These are phyloP conservation scores for Penicillium riverlandense DNA, from an alignment of 495 filamentous ascomycete species.

Conservation along the genomic window DNA sequence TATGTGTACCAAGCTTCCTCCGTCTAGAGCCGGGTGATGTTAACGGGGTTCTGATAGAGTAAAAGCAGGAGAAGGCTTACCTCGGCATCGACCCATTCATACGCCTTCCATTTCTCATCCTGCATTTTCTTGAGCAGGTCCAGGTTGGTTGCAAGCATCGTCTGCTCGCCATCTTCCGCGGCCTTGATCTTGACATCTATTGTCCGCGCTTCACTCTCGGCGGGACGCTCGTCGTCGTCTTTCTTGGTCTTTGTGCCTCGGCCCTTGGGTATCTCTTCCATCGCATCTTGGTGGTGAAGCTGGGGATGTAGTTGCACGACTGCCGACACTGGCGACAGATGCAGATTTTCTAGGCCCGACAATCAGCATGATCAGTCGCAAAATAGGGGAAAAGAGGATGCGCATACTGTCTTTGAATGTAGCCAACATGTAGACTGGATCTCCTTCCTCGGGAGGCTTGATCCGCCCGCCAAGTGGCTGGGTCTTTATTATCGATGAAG, in stretches of 20 bases:
- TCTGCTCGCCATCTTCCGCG: conserved; percentile 46
- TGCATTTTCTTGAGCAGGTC: conserved; percentile 53
- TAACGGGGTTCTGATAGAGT: conserved; percentile 3
- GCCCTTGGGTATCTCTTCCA: conserved; percentile 41
- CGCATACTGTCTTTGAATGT: conserved; percentile 56
- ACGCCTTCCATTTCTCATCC: conserved; percentile 59
- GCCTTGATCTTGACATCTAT: conserved; percentile 64
- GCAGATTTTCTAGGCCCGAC: conserved; percentile 46
- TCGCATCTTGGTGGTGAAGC: conserved; percentile 67
- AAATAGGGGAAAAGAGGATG: too few relatives aligned
- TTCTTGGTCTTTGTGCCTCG: conserved; percentile 31
- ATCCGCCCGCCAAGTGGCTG: conserved; percentile 63
- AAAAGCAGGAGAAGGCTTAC: conserved; percentile 23
- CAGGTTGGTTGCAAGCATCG: conserved; percentile 40
- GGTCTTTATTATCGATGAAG: conserved; percentile 21
- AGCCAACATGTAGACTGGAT: conserved; percentile 66
- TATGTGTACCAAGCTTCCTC: conserved; percentile 56
- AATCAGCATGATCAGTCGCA: conserved; percentile 5
- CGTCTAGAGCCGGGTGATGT: conserved; percentile 27
- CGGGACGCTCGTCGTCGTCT: conserved; percentile 37
- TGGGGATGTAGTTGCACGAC: conserved; percentile 70
- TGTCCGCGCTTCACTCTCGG: conserved; percentile 48
- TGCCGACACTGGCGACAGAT: conserved; percentile 60
- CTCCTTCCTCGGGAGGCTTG: conserved; percentile 46
- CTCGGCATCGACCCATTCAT: conserved; percentile 65